Evolutionary conservation across 768 basidiomycete genomes (phyloP).

Genomic region (Mycena epipterygia): DNA sequence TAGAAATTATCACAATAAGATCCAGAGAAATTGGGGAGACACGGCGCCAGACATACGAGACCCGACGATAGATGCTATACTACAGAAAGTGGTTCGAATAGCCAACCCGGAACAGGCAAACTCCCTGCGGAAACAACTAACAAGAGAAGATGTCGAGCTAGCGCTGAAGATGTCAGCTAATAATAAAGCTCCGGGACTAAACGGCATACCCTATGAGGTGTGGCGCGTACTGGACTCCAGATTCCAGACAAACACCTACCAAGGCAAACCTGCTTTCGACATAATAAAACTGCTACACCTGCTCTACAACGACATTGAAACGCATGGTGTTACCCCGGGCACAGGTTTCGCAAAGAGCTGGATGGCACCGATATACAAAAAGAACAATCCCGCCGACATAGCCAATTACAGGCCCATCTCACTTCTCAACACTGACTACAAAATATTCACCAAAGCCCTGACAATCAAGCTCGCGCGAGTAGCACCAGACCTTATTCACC

Average conservation of each 20-base stretch:
- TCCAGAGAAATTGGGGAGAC: neutral
- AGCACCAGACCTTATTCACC: constrained; percentile 36
- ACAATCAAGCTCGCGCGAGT: constrained; percentile 26
- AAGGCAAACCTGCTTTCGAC: constrained; percentile 17
- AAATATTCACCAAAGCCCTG: constrained; percentile 29
- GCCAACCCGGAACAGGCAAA: neutral
- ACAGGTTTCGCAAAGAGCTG: too few species aligned
- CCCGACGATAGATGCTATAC: neutral
- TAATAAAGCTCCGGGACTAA: constrained; percentile 16
- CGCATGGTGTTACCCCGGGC: too few species aligned
- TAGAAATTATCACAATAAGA: too few species aligned
- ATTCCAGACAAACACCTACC: neutral
- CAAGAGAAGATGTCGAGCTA: neutral
- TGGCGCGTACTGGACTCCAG: constrained; percentile 15
- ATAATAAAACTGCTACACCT: too few species aligned
- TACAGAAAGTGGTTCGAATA: neutral
- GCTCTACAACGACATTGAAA: too few species aligned
- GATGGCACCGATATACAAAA: too few species aligned
- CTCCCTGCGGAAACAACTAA: neutral
- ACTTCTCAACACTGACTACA: constrained; percentile 23
- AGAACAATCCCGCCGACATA: constrained; percentile 38
- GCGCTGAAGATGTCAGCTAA: constrained; percentile 15
- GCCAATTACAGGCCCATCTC: too few species aligned
- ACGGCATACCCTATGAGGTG: constrained; percentile 37
- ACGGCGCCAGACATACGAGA: neutral